phyloP scores from a whole-genome alignment of 805 yeast genomes.

The Starmerella powellii region DNA sequence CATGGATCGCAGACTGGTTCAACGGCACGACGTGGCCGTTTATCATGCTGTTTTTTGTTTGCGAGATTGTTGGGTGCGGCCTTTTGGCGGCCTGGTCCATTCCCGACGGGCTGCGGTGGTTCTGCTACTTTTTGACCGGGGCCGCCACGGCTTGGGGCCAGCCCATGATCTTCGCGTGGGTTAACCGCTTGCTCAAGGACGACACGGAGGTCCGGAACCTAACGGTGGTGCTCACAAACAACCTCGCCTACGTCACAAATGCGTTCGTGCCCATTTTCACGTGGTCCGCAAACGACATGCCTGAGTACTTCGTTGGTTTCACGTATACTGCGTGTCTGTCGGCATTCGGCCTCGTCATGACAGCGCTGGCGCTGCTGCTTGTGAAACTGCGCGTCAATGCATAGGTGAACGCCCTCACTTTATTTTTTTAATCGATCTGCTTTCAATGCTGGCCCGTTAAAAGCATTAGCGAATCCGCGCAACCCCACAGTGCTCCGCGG shows the following conservation, averaged over 20 bases:
- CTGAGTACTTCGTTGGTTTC: constrained; percentile 33
- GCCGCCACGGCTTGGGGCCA: constrained; percentile 43
- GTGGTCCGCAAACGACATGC: constrained; percentile 33
- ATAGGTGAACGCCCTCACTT: not conserved
- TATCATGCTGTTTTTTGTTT: constrained; percentile 32
- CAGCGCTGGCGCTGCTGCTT: constrained; percentile 34
- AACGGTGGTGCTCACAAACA: constrained; percentile 34
- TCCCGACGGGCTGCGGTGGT: constrained; percentile 40
- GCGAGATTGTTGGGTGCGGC: constrained; percentile 33
- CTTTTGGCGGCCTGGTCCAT: constrained; percentile 39
- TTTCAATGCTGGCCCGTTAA: too few species aligned
- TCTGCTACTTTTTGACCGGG: constrained; percentile 38
- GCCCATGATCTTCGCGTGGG: constrained; percentile 47
- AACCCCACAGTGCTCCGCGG: too few species aligned
- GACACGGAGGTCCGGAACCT: constrained; percentile 33
- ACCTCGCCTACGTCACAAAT: constrained; percentile 34
- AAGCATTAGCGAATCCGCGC: too few species aligned
- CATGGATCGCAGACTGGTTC: constrained; percentile 32
- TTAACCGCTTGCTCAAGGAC: constrained; percentile 36
- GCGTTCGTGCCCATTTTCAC: constrained; percentile 36
- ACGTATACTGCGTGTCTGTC: constrained; percentile 31
- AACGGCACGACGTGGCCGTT: constrained; percentile 33
- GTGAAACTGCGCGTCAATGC: constrained; percentile 20
- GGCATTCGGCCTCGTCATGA: constrained; percentile 28
- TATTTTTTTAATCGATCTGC: too few species aligned